phyloP scores from a whole-genome alignment of 495 filamentous ascomycete genomes.

The Copromyces sp. region DNA sequence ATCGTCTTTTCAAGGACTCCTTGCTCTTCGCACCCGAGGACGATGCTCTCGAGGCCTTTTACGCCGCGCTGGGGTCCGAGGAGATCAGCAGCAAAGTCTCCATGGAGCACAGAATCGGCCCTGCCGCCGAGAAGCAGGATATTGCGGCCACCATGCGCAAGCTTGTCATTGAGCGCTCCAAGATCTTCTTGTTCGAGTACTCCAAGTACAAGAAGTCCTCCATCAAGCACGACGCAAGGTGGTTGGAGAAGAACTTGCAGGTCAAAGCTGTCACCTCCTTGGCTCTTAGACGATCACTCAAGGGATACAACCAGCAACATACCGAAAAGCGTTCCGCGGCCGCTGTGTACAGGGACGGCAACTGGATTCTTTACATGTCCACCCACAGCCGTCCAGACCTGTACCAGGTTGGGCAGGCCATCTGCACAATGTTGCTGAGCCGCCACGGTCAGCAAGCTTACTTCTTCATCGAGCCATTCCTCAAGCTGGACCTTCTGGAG shows the following conservation, averaged over 20 bases:
- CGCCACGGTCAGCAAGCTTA: slow-evolving; percentile 79
- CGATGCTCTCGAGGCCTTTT: slow-evolving; percentile 76
- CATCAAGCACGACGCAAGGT: slow-evolving; percentile 72
- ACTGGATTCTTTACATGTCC: slow-evolving; percentile 40
- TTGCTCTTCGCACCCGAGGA: slow-evolving; percentile 81
- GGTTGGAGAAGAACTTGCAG: slow-evolving; percentile 77
- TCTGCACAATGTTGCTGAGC: slow-evolving; percentile 67
- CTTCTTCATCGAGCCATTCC: slow-evolving; percentile 75
- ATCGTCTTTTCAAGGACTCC: slow-evolving; percentile 69
- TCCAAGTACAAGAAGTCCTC: slow-evolving; percentile 47
- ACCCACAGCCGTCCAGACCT: slow-evolving; percentile 54
- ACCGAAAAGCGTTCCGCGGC: slow-evolving; percentile 61
- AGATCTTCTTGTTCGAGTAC: slow-evolving; percentile 75
- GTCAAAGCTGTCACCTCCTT: slow-evolving; percentile 71
- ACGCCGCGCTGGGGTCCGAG: slow-evolving; percentile 52
- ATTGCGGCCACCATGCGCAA: slow-evolving; percentile 52
- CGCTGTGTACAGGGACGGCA: slow-evolving; percentile 18
- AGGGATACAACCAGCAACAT: slow-evolving; percentile 53
- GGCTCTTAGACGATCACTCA: slow-evolving; percentile 60
- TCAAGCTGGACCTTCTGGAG: slow-evolving; percentile 64
- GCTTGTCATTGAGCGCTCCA: slow-evolving; percentile 72
- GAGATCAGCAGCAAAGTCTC: slow-evolving; percentile 50
- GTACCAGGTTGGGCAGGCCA: slow-evolving; percentile 78
- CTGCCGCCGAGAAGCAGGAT: slow-evolving; percentile 36
- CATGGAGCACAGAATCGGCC: slow-evolving; percentile 46